Evolutionary conservation across 78 protist species (phyloP).

Genomic region (Guillardia theta): DNA sequence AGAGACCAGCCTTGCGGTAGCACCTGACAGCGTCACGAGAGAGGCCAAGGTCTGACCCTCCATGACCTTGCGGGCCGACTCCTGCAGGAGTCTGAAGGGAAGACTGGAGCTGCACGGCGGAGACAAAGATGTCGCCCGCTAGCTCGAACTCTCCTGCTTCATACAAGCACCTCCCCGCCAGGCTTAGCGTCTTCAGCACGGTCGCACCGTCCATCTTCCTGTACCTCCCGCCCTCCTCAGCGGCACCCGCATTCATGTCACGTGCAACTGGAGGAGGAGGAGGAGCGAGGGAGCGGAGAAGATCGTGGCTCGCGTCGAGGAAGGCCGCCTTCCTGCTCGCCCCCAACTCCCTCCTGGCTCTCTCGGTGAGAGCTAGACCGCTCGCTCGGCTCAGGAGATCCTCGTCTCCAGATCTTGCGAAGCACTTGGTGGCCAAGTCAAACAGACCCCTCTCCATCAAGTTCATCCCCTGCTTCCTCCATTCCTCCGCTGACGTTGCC

Average conservation of each 20-base stretch:
- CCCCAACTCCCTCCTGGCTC: neutral
- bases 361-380: neutral
- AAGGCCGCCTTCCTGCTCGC: neutral
- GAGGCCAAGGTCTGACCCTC: too few species aligned
- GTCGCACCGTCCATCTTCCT: neutral
- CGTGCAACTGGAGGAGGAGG: neutral
- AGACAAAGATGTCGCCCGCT: neutral
- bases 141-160: neutral
- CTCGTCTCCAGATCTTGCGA: neutral
- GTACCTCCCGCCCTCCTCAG: neutral
- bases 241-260: neutral
- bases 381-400: neutral
- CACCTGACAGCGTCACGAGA: neutral
- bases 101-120: neutral
- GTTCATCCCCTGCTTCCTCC: neutral
- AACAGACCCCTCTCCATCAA: neutral
- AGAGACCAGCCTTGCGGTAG: neutral
- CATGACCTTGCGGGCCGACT: too few species aligned
- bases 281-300: neutral
- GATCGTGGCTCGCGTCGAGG: neutral
- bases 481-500: neutral
- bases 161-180: neutral
- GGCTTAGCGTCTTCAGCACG: neutral
- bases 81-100: too few species aligned
- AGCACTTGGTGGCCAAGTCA: neutral